A percentile compares a stretch with the other conserved stretches of the same genome.
These are phyloP conservation scores for Chlorella sp. DNA, from an alignment of 139 green algal species.

Conservation along the genomic window DNA sequence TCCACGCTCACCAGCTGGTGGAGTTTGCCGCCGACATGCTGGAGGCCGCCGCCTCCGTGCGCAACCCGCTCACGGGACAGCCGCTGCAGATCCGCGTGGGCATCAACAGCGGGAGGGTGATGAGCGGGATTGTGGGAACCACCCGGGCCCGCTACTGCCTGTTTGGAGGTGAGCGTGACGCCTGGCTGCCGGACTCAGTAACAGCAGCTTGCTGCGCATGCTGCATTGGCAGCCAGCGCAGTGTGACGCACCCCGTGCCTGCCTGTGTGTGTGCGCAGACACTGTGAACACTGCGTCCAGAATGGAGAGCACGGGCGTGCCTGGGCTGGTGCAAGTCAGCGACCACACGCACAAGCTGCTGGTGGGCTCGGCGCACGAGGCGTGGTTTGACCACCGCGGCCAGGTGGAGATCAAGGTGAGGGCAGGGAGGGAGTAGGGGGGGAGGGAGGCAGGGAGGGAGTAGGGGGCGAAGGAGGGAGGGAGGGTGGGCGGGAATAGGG, in stretches of 20 bases:
- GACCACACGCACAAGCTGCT: constrained; percentile 22
- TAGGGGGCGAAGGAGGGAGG: too few species aligned
- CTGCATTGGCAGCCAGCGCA: too few species aligned
- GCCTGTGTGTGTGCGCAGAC: constrained; percentile 1
- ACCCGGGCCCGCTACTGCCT: constrained; percentile 43
- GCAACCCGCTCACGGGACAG: constrained; percentile 1
- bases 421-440: too few species aligned
- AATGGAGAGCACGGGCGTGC: constrained; percentile 23
- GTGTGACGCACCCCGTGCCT: not conserved
- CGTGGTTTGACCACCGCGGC: constrained; percentile 3
- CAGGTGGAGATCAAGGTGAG: constrained; percentile 38
- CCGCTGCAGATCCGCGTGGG: constrained; percentile 18
- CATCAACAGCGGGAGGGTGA: constrained; percentile 19
- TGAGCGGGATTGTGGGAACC: constrained; percentile 38
- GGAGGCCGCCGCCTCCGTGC: not conserved
- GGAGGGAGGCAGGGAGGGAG: too few species aligned
- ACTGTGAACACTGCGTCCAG: constrained; percentile 23
- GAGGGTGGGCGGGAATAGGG: too few species aligned
- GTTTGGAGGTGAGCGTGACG: constrained; percentile 18
- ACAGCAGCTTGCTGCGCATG: not conserved
- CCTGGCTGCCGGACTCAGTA: not conserved
- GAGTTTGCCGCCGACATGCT: constrained; percentile 16
- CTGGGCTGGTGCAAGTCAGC: constrained; percentile 15
- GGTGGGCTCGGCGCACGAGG: not conserved
- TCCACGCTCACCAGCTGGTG: constrained; percentile 4